Conservation (phyloP, 2,329 filamentous ascomycete species). For the Didymella arachidicola region DNA sequence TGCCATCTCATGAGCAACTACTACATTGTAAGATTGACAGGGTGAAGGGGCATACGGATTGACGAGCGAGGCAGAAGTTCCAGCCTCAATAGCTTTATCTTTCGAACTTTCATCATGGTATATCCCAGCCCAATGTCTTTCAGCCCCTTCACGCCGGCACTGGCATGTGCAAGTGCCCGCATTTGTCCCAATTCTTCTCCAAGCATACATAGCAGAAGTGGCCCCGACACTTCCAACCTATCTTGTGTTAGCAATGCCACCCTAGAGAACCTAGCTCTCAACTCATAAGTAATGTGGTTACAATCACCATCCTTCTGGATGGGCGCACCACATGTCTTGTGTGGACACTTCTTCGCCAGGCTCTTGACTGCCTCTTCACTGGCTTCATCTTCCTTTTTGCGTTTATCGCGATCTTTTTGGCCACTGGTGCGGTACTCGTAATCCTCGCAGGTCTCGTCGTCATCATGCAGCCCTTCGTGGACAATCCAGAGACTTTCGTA, state of each 20-base stretch:
- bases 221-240: not conserved
- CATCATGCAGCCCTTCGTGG: conserved; percentile 51
- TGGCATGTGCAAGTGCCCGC: too few species aligned
- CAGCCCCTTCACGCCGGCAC: too few species aligned
- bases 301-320: conserved; percentile 55
- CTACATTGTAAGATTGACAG: too few species aligned
- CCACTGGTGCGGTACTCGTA: conserved; percentile 48
- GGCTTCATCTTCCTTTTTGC: conserved; percentile 36
- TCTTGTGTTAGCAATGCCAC: not conserved
- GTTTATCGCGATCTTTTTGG: conserved; percentile 32
- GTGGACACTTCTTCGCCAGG: conserved; percentile 52
- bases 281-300: conserved; percentile 53
- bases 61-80: too few species aligned
- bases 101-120: too few species aligned
- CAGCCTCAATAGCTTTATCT: too few species aligned
- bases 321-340: conserved; percentile 43
- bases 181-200: too few species aligned
- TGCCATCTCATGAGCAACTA: too few species aligned
- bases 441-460: conserved; percentile 52
- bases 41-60: too few species aligned
- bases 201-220: not conserved
- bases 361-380: conserved; percentile 39
- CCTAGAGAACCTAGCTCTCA: not conserved
- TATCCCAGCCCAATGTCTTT: too few species aligned
- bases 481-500: conserved; percentile 48